Evolutionary conservation across 306 rosid species (phyloP).

Genomic region (Acacia crassicarpa): DNA sequence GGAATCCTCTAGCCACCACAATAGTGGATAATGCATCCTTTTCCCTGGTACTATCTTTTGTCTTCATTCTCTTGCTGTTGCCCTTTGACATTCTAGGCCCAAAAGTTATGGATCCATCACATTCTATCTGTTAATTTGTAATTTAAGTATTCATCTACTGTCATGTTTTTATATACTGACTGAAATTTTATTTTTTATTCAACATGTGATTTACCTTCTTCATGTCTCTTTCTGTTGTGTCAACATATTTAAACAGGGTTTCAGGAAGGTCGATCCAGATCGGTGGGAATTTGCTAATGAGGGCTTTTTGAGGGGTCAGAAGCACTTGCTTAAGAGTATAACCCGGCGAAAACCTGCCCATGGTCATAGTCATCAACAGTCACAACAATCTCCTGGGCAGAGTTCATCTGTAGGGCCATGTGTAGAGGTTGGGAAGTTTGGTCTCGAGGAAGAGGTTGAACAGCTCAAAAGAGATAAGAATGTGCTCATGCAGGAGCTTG

Average conservation of each 20-base stretch:
- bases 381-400: slow-evolving; percentile 66
- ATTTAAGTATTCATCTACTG: slow-evolving; percentile 7
- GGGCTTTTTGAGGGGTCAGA: slow-evolving; percentile 86
- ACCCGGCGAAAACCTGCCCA: slow-evolving; percentile 75
- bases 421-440: slow-evolving; percentile 96
- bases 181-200: neutral
- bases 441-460: slow-evolving; percentile 92
- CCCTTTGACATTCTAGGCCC: neutral
- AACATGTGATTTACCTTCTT: neutral
- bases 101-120: neutral
- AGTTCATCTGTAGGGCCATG: slow-evolving; percentile 68
- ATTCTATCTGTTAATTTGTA: neutral
- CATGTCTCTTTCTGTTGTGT: neutral
- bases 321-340: slow-evolving; percentile 76
- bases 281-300: slow-evolving; percentile 97
- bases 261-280: slow-evolving; percentile 93
- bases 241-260: slow-evolving; percentile 59
- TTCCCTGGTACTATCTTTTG: neutral
- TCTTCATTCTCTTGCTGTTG: neutral
- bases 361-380: slow-evolving; percentile 60
- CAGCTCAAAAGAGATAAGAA: slow-evolving; percentile 89
- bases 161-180: neutral
- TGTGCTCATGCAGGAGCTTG: slow-evolving; percentile 95
- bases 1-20: neutral
- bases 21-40: neutral